Conservation (phyloP, 768 basidiomycete species). For the Boletellus ananiceps region DNA sequence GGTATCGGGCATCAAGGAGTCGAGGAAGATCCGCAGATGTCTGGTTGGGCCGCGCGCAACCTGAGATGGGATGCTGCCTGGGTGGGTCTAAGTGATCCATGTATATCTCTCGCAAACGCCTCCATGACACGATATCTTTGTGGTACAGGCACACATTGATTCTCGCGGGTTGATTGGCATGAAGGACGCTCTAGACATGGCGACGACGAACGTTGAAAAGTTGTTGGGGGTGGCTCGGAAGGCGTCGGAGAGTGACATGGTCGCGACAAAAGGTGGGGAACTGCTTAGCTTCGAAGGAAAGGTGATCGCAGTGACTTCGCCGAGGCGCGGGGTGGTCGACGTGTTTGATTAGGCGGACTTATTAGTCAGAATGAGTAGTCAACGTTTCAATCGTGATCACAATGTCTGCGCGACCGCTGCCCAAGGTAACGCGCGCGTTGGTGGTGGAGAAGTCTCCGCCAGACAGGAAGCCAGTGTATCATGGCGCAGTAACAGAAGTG, state of each 20-base stretch:
- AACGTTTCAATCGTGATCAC: too few relatives aligned
- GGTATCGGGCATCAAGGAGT: conserved; percentile 45
- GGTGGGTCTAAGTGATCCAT: conserved; percentile 64
- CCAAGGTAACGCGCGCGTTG: conserved; percentile 45
- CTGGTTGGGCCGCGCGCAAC: conserved; percentile 79
- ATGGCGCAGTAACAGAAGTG: conserved; percentile 54
- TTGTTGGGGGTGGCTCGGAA: conserved; percentile 34
- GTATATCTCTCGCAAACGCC: background rate
- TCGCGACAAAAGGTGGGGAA: conserved; percentile 38
- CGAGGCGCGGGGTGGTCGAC: conserved; percentile 32
- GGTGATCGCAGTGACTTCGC: conserved; percentile 41
- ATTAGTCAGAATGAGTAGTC: background rate
- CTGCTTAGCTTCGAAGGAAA: conserved; percentile 43
- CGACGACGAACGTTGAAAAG: conserved; percentile 39
- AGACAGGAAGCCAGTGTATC: conserved; percentile 40
- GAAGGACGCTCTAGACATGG: conserved; percentile 38
- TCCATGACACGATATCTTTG: background rate
- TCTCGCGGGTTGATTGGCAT: conserved; percentile 38
- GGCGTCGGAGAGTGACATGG: conserved; percentile 32
- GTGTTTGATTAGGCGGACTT: conserved; percentile 26
- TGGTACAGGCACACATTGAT: conserved; percentile 30
- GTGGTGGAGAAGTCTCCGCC: conserved; percentile 42
- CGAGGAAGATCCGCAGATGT: conserved; percentile 61
- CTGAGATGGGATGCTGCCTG: conserved; percentile 83
- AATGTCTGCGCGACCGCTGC: conserved; percentile 19